phyloP scores from a whole-genome alignment of 176 grass and related monocot species.

The Carex parvula region DNA sequence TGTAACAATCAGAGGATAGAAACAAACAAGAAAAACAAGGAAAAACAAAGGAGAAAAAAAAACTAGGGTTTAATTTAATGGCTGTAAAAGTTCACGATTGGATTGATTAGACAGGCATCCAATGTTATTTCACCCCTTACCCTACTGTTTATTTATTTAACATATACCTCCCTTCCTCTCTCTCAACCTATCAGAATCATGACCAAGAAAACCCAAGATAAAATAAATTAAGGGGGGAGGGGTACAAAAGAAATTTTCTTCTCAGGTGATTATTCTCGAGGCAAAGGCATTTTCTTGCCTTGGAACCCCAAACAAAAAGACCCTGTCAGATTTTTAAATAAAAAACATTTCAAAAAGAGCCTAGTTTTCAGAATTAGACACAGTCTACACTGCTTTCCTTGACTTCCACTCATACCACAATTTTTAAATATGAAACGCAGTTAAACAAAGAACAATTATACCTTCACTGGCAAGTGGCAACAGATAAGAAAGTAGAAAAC shows the following conservation, averaged over 20 bases:
- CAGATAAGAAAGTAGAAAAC: background rate
- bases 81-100: constrained; percentile 21
- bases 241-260: constrained; percentile 28
- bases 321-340: constrained; percentile 34
- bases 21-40: background rate
- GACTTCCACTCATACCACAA: constrained; percentile 2
- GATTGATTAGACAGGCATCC: constrained; percentile 35
- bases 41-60: background rate
- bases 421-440: constrained; percentile 1
- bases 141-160: constrained; percentile 26
- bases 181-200: background rate
- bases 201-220: background rate
- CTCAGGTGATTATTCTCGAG: constrained; percentile 59
- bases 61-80: background rate
- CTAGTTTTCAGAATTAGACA: constrained; percentile 28
- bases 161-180: background rate
- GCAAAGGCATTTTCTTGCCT: constrained; percentile 36
- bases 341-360: constrained; percentile 17
- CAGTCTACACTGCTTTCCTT: constrained; percentile 24
- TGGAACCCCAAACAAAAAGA: constrained; percentile 51
- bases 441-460: constrained; percentile 15
- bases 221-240: background rate
- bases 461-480: background rate
- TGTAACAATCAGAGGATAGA: background rate
- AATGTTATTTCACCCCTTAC: constrained; percentile 16